Evolutionary conservation across 176 grass and related monocot species (phyloP), one percentile per base, ranked within the genome.

Genomic region (Zoysia japonica): DNA sequence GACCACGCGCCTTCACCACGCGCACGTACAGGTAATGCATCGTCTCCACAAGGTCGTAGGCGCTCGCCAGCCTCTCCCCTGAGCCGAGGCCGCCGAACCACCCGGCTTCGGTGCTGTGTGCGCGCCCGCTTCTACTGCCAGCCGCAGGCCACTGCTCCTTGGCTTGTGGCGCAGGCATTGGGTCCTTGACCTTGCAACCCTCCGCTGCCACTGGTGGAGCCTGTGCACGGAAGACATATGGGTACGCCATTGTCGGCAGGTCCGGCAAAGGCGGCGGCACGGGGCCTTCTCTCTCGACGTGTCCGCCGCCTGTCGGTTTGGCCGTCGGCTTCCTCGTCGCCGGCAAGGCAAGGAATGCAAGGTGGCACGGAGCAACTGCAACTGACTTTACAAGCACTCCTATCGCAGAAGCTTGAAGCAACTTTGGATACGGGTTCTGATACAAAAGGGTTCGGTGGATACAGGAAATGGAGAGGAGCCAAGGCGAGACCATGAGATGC

Each of bases 11-110:
- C 81, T 85, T 97, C 38, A 93, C 93, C 14, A 93, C 85, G 57
- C 90, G 90, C 81, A 93, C 86, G 68, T 93, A 97, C 12, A 97
- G 84, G 78, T 93, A 90, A 12, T 89, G 76, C 93, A 93, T 90
- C 62, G 75, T 81, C 68, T 97, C 93, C 37, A 97, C 93, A 49
- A 97, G 93, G 65, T 97, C 93, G 28, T 97, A 91, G 36, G 85
- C 66, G 61, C 82, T 96, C 49, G 87, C 85, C 35, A 77, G 42
- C 87, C 86, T 84, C 67, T 97, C 89, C 7, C 84, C 61, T 57
- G 76, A 49, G 44, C 70, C 40, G 2, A 75, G 41, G 20, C 75
- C 69, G 50, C 76, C 76, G 54, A 68, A 51, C 81, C 86, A 88
- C n/a, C 70, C 53, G 15, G 15, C 19, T 14, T 57, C 38, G 11